Base-by-base conservation (phyloP, 768 basidiomycete genomes). In the Macrocybe gigantea region DNA sequence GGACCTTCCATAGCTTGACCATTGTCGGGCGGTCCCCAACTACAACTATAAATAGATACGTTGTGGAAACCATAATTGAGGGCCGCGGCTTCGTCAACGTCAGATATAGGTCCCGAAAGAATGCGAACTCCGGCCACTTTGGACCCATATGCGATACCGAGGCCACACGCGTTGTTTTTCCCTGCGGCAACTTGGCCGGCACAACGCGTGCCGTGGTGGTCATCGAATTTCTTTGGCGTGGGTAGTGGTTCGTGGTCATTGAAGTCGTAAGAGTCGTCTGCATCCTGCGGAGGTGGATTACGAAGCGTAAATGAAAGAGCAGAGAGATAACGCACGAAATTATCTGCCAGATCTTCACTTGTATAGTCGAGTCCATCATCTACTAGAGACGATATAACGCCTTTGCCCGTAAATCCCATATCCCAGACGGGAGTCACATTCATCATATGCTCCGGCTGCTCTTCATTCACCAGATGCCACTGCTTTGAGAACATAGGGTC, bases 11-110 rank as follows among this genome's bases (percentile, higher is more conserved):
- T 97, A 1, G 88, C 83, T 57, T 74, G 73, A 7, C 95, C 95
- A 57, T 96, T 88, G 64, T 99, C 95, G 0, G 94, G 89, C 7
- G 96, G 96, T 5, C 96, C 96, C 96, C 96, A 99, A 47, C 89
- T 93, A 65, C 96, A 99, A 52, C 89, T 93, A 67, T 90, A 98
- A 56, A 93, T 92, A 22, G 87, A 89, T 44, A 87, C 92, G 55
- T 90, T 83, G 54, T 96, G 86, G 64, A 82, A 98, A 8, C 86
- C 92, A 64, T 86, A 96, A 67, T 99, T 99, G 49, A 99, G 80
- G 6, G 94, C 83, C 3, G 91, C 82, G 0, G 96, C 93, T 67
- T 99, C 96, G 63, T 99, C 96, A 22, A 86, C 81, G 64, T 99
- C 96, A 1, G 93, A 84, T 54, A 99, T 96, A 14, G 90, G 83